These are phyloP conservation scores for Colletotrichum sp. DNA, from an alignment of 2,329 filamentous ascomycete species.

Conservation along the genomic window DNA sequence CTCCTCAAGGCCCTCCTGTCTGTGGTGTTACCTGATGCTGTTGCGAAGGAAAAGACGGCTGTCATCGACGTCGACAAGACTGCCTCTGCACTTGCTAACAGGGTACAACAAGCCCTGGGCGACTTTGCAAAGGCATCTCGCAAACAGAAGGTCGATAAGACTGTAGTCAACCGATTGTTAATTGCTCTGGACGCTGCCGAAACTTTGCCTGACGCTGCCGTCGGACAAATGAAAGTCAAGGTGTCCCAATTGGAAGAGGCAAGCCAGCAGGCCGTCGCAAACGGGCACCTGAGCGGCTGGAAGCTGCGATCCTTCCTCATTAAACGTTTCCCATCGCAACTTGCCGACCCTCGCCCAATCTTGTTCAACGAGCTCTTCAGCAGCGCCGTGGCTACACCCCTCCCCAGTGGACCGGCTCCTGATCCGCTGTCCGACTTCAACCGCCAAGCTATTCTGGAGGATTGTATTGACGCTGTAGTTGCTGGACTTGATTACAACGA, in stretches of 20 bases:
- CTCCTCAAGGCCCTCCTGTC: slow-evolving; percentile 38
- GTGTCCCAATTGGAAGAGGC: slow-evolving; percentile 39
- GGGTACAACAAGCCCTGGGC: slow-evolving; percentile 1
- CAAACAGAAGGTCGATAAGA: slow-evolving; percentile 5
- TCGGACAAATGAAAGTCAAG: slow-evolving; percentile 35
- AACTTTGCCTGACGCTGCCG: slow-evolving; percentile 30
- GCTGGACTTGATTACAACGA: slow-evolving; percentile 32
- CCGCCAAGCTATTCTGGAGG: slow-evolving; percentile 29
- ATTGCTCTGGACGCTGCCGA: slow-evolving; percentile 27
- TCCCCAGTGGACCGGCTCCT: not conserved
- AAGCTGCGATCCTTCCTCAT: slow-evolving; percentile 49
- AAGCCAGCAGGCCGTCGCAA: slow-evolving; percentile 35
- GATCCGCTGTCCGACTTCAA: slow-evolving; percentile 12
- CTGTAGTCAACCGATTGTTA: not conserved
- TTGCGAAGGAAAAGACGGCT: slow-evolving; percentile 10
- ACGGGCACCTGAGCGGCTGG: slow-evolving; percentile 48
- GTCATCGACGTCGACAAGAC: not conserved
- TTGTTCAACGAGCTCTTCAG: slow-evolving; percentile 30
- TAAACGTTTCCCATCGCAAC: slow-evolving; percentile 36
- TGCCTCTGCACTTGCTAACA: not conserved
- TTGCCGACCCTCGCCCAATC: slow-evolving; percentile 37
- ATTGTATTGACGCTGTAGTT: slow-evolving; percentile 35
- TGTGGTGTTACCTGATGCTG: slow-evolving; percentile 32
- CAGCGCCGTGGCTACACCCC: not conserved
- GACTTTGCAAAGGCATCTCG: slow-evolving; percentile 10